Base-by-base conservation (phyloP, 495 filamentous ascomycete genomes). In the Tuber melanosporum region DNA sequence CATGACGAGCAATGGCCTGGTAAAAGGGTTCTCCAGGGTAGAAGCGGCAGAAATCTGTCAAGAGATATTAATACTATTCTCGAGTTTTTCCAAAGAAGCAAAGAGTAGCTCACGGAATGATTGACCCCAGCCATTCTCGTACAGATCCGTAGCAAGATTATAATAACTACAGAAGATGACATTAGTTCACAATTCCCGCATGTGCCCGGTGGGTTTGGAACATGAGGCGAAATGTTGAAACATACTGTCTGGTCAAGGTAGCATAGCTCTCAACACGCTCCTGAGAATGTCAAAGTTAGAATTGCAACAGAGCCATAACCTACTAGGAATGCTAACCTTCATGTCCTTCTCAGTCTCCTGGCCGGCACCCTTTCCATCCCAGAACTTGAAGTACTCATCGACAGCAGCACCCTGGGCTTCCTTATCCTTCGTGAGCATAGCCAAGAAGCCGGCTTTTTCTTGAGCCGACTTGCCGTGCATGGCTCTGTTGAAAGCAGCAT, bases 381-480 rank as follows among this genome's bases (percentile, higher is more conserved):
- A 99, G 86, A 97, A 97, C 90, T 98, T 99, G 90, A 97, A 98
- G 87, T 99, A 99, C 86, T 98, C 95, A 82, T 98, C 94, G 47
- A 97, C 89, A 72, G 95, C 95, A 71, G 93, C 89, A 86, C 94
- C 90, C 84, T 98, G 93, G 3, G 95, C 94, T 17, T 86, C 87
- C 73, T 87, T 86, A 85, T 95, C 91, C 87, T 99, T 99, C 82
- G 88, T 87, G 75, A 97, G 86, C 91, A 97, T 93, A 77, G 95
- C 92, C 79, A 88, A 85, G 82, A 98, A 89, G 82, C 93, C 93
- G 81, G 90, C 92, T 43, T 86, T 84, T 26, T 90, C 88, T 80
- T 90, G 84, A 66, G 93, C 87, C 32, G 93, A 93, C 82, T 92
- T 92, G 84, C 95, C 95, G 85, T 99, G 95, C 87, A 98, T 87